These are phyloP conservation scores for Dorcoceras hygrometricum DNA, from an alignment of 257 asterid genomes.

Conservation along the genomic window DNA sequence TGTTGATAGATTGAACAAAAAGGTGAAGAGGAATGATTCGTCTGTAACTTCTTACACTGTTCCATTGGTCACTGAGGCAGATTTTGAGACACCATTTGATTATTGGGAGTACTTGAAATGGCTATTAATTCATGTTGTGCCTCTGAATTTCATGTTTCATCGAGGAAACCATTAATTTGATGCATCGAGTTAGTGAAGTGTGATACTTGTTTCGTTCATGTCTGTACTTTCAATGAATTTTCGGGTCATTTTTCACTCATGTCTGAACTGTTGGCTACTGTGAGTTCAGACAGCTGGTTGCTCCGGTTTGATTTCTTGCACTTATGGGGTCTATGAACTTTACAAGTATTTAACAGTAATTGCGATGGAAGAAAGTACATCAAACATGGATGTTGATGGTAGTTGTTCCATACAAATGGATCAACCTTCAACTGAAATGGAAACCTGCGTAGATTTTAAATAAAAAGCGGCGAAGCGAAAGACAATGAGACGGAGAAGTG, in stretches of 20 bases:
- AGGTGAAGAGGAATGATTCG: neutral
- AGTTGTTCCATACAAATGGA: too few species aligned
- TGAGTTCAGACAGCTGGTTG: slow-evolving; percentile 34
- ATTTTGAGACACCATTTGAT: neutral
- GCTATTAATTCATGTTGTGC: neutral
- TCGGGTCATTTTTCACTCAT: too few species aligned
- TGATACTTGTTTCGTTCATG: neutral
- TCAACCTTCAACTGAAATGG: too few species aligned
- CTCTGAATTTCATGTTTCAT: neutral
- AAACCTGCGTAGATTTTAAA: too few species aligned
- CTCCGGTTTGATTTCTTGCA: slow-evolving; percentile 25
- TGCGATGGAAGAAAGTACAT: too few species aligned
- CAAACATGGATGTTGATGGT: too few species aligned
- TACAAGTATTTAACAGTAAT: too few species aligned
- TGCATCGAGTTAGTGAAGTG: neutral
- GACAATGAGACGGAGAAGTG: too few species aligned
- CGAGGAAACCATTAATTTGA: neutral
- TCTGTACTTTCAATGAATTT: neutral
- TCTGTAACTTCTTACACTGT: neutral
- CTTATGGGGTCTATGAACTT: slow-evolving; percentile 80
- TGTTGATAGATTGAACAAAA: neutral
- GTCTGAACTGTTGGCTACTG: slow-evolving; percentile 19
- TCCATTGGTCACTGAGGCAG: neutral
- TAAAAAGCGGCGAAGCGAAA: too few species aligned
- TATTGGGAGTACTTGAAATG: neutral